phyloP scores from a whole-genome alignment of 768 basidiomycete genomes.

The Asterophora lycoperdoides region DNA sequence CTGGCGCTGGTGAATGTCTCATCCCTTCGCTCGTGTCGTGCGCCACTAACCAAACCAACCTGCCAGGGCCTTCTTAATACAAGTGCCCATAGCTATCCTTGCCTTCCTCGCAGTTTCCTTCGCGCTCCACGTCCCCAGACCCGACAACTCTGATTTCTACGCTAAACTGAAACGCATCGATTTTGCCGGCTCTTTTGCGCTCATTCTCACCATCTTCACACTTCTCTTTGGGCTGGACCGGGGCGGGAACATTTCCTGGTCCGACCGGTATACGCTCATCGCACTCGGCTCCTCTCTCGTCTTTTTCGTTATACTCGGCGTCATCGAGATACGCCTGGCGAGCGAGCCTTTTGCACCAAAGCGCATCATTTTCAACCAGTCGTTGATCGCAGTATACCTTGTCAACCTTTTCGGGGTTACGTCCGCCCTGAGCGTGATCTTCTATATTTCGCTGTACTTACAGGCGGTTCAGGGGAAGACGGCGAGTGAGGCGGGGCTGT shows the following conservation, averaged over 20 bases:
- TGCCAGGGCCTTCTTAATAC: constrained; percentile 52
- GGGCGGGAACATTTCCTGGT: constrained; percentile 49
- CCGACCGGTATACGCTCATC: constrained; percentile 32
- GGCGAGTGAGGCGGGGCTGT: constrained; percentile 47
- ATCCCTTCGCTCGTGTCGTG: not conserved
- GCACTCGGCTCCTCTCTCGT: constrained; percentile 32
- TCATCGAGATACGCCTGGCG: constrained; percentile 47
- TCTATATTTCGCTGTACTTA: constrained; percentile 52
- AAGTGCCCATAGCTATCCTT: constrained; percentile 52
- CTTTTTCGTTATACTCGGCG: constrained; percentile 35
- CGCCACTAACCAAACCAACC: not conserved
- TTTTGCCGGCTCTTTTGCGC: constrained; percentile 52
- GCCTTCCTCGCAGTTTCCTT: constrained; percentile 52
- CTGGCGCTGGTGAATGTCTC: constrained; percentile 52
- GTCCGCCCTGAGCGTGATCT: constrained; percentile 40
- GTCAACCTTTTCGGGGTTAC: constrained; percentile 55
- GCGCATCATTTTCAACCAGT: constrained; percentile 45
- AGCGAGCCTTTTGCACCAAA: constrained; percentile 58
- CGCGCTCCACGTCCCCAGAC: constrained; percentile 50
- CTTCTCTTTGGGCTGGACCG: constrained; percentile 56
- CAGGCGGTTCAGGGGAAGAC: constrained; percentile 51
- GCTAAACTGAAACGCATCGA: constrained; percentile 59
- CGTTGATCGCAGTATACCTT: constrained; percentile 52
- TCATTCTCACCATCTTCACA: constrained; percentile 52
- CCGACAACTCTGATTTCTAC: constrained; percentile 35